A percentile compares a stretch with the other conserved stretches of the same genome.
phyloP scores from a whole-genome alignment of 2,329 filamentous ascomycete species.

The Sporothrix humicola region DNA sequence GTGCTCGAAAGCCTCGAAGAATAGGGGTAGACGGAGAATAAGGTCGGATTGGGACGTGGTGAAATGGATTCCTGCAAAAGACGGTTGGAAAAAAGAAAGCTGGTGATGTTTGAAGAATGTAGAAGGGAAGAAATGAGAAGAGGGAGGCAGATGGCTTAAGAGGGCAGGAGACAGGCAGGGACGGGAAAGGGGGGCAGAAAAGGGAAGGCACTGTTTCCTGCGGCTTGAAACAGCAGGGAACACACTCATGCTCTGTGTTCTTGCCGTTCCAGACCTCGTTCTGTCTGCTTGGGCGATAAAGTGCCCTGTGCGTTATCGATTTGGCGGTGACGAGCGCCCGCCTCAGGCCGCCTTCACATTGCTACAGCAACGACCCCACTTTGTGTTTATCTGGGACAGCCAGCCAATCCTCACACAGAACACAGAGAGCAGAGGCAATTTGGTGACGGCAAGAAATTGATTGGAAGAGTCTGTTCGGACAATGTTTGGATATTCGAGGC shows the following conservation, averaged over 20 bases:
- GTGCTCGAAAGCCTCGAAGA: slow-evolving; percentile 1
- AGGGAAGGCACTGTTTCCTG: slow-evolving; percentile 2
- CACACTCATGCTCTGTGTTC: neutral
- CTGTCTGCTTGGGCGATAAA: slow-evolving; percentile 17
- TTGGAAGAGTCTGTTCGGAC: neutral
- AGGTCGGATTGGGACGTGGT: neutral
- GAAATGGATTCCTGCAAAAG: neutral
- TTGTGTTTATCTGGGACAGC: slow-evolving; percentile 26
- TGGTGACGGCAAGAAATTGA: neutral
- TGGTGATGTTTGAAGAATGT: slow-evolving; percentile 24
- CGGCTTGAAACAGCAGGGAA: slow-evolving; percentile 18
- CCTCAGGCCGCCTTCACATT: slow-evolving; percentile 24
- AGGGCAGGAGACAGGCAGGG: neutral
- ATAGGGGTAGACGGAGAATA: neutral
- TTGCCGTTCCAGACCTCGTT: neutral
- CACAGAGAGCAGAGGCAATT: neutral
- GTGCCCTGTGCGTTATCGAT: slow-evolving; percentile 25
- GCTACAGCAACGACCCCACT: slow-evolving; percentile 35
- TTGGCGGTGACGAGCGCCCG: slow-evolving; percentile 11
- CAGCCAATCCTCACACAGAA: neutral
- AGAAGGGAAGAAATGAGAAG: neutral
- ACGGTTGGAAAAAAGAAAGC: neutral
- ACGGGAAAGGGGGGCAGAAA: slow-evolving; percentile 2
- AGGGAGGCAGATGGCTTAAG: neutral
- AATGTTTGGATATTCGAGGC: neutral